Evolutionary conservation across 805 yeast genomes (phyloP).

Genomic region (Candida quercuum): DNA sequence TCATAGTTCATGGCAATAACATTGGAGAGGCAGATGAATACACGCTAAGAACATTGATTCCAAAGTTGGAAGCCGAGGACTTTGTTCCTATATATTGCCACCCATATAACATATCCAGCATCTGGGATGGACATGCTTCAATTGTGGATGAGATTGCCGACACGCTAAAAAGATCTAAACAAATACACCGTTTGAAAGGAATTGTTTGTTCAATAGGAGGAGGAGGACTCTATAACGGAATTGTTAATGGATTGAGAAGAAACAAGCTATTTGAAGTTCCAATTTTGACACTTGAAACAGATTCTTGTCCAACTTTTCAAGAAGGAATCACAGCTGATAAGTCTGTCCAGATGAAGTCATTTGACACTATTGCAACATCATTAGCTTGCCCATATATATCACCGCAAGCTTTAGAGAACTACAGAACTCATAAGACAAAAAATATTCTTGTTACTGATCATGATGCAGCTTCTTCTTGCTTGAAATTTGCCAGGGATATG

Average conservation of each 20-base stretch:
- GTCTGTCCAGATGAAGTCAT: constrained; percentile 35
- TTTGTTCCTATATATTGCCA: constrained; percentile 44
- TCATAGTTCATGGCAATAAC: constrained; percentile 38
- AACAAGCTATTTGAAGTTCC: constrained; percentile 32
- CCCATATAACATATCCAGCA: constrained; percentile 44
- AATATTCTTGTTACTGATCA: constrained; percentile 44
- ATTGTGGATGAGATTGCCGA: constrained; percentile 39
- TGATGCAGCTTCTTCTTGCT: constrained; percentile 50
- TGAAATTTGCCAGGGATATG: constrained; percentile 44
- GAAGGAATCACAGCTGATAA: constrained; percentile 42
- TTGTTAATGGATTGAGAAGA: constrained; percentile 37
- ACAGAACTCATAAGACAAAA: constrained; percentile 33
- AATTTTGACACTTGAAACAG: constrained; percentile 51
- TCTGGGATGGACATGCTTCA: constrained; percentile 52
- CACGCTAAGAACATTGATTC: constrained; percentile 28
- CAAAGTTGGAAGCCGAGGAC: constrained; percentile 12
- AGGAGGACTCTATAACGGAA: constrained; percentile 52
- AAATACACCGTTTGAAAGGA: constrained; percentile 31
- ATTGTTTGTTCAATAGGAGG: constrained; percentile 54
- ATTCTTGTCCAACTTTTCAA: constrained; percentile 56
- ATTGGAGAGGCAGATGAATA: constrained; percentile 49
- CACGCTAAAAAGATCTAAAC: constrained; percentile 19
- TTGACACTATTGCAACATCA: constrained; percentile 57
- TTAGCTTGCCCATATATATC: constrained; percentile 60
- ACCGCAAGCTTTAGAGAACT: constrained; percentile 40